phyloP scores from a whole-genome alignment of 2,329 filamentous ascomycete genomes.

The Diplodia seriata region DNA sequence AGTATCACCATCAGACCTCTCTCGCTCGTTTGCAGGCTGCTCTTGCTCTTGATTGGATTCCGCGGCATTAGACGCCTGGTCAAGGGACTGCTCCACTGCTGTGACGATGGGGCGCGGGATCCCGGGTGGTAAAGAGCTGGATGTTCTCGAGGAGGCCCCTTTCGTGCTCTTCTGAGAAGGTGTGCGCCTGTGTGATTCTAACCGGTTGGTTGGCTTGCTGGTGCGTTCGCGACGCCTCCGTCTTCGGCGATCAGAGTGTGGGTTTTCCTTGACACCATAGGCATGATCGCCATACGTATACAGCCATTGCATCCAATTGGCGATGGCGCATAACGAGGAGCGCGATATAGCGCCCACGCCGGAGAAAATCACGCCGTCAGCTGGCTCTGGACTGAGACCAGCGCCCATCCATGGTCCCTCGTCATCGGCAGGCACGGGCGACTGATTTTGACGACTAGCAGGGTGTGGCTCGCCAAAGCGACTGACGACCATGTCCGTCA shows the following conservation, averaged over 20 bases:
- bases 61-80: constrained; percentile 51
- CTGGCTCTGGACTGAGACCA: constrained; percentile 69
- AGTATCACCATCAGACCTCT: constrained; percentile 49
- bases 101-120: constrained; percentile 57
- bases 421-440: constrained; percentile 30
- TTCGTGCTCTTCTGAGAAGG: constrained; percentile 6
- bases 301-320: constrained; percentile 87
- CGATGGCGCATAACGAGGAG: constrained; percentile 73
- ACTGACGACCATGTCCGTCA: constrained; percentile 87
- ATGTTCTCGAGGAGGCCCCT: not conserved
- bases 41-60: constrained; percentile 35
- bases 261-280: constrained; percentile 84
- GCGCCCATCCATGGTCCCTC: constrained; percentile 73
- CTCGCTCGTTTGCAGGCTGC: constrained; percentile 33
- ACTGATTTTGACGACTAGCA: constrained; percentile 35
- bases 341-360: constrained; percentile 77
- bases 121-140: constrained; percentile 40
- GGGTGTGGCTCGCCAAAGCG: constrained; percentile 72
- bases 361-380: constrained; percentile 87
- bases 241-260: constrained; percentile 67
- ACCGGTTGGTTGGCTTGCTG: constrained; percentile 34
- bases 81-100: constrained; percentile 53
- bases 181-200: constrained; percentile 9
- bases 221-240: constrained; percentile 50
- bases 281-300: constrained; percentile 83